Evolutionary conservation across 208 protist species (phyloP).

Genomic region (Crithidia bombi): DNA sequence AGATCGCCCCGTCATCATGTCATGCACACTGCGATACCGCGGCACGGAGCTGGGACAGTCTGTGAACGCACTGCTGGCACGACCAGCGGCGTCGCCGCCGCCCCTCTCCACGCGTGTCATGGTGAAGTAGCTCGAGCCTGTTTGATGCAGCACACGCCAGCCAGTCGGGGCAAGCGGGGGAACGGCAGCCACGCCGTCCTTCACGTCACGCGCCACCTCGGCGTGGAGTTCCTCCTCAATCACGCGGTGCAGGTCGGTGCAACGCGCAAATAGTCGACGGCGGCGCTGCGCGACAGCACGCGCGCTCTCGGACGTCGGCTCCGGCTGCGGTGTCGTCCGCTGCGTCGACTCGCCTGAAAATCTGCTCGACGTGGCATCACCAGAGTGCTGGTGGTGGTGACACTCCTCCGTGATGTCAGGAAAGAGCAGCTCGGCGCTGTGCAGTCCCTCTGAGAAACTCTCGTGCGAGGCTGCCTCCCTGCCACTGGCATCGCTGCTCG

Average conservation of each 20-base stretch:
- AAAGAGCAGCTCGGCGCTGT: conserved; percentile 10
- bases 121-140: conserved; percentile 65
- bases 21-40: conserved; percentile 72
- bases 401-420: background rate
- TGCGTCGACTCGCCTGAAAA: background rate
- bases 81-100: background rate
- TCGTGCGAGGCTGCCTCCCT: background rate
- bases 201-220: conserved; percentile 70
- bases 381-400: background rate
- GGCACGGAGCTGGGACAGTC: background rate
- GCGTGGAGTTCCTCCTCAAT: conserved; percentile 59
- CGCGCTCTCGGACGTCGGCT: conserved; percentile 5
- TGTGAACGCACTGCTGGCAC: background rate
- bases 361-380: background rate
- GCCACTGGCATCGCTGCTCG: background rate
- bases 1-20: conserved; percentile 25
- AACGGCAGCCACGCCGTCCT: conserved; percentile 68
- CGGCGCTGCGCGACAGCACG: conserved; percentile 17
- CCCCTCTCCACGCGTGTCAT: conserved; percentile 37
- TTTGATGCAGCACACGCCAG: conserved; percentile 65
- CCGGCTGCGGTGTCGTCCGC: conserved; percentile 2
- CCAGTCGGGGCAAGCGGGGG: conserved; percentile 72
- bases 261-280: conserved; percentile 24
- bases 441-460: background rate
- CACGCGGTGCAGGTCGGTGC: conserved; percentile 22